These are phyloP conservation scores for Phyllosticta ampelicida DNA, from an alignment of 2,329 filamentous ascomycete genomes.

Conservation along the genomic window DNA sequence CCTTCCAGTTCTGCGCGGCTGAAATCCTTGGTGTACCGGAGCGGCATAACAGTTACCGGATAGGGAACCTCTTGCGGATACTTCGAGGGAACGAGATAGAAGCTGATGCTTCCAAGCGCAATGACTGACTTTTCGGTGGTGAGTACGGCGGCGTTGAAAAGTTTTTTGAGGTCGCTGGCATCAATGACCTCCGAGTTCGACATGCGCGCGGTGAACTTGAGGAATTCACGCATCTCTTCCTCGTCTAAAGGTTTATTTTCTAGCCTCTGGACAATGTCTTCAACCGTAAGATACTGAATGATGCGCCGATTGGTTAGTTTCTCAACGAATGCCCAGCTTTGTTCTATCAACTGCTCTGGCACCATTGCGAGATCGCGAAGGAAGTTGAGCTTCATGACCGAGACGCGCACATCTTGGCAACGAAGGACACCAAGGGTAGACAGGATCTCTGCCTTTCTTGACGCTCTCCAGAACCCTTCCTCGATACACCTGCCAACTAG, in stretches of 20 bases:
- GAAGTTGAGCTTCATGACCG: conserved; percentile 60
- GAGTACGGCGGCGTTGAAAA: conserved; percentile 74
- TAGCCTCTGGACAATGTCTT: conserved; percentile 75
- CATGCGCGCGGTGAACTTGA: conserved; percentile 72
- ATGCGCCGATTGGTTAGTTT: conserved; percentile 77
- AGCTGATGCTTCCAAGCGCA: conserved; percentile 72
- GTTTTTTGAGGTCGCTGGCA: conserved; percentile 49
- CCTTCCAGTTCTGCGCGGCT: conserved; percentile 58
- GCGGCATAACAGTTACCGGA: conserved; percentile 47
- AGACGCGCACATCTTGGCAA: conserved; percentile 73
- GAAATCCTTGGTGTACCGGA: conserved; percentile 67
- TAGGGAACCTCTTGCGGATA: conserved; percentile 34
- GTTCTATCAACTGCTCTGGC: conserved; percentile 61
- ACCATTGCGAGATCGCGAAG: conserved; percentile 82
- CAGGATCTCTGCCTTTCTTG: conserved; percentile 71
- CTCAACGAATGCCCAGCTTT: conserved; percentile 59
- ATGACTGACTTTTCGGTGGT: conserved; percentile 44
- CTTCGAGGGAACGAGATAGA: conserved; percentile 68
- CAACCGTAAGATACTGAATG: conserved; percentile 75
- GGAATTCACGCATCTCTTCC: conserved; percentile 68
- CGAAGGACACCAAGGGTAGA: conserved; percentile 79
- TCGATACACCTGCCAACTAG: conserved; percentile 81
- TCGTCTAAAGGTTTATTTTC: conserved; percentile 71
- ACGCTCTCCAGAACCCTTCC: conserved; percentile 92
- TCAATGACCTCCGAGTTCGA: conserved; percentile 64